Percentiles rank a stretch among this genome's conserved stretches.
Conservation (phyloP, 2,329 filamentous ascomycete species). For the Monosporascus sp. region DNA sequence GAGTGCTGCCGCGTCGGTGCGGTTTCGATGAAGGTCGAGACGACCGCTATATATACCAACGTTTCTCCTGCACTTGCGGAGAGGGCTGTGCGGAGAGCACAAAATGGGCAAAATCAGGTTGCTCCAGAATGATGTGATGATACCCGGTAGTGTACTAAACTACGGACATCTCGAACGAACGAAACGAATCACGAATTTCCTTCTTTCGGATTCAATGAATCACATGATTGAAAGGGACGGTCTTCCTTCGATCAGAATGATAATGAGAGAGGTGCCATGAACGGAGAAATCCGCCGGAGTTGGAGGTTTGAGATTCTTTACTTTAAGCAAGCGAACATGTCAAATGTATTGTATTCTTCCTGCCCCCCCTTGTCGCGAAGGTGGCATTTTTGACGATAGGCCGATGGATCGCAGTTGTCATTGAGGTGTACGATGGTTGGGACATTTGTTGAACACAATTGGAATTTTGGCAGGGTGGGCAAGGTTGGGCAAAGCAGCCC, state of each 20-base stretch:
- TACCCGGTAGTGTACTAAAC: slow-evolving; percentile 10
- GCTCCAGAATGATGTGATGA: not conserved
- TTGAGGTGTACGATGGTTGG: slow-evolving; percentile 6
- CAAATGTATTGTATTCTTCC: slow-evolving; percentile 12
- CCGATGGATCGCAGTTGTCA: slow-evolving; percentile 6
- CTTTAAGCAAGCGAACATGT: not conserved
- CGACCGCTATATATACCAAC: slow-evolving; percentile 13
- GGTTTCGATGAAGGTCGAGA: slow-evolving; percentile 32
- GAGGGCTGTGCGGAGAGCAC: not conserved
- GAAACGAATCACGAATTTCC: slow-evolving; percentile 21
- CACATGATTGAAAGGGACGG: slow-evolving; percentile 7
- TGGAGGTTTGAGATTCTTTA: not conserved
- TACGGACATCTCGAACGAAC: slow-evolving; percentile 12
- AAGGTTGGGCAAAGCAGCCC: not conserved
- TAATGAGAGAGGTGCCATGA: not conserved
- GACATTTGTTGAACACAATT: not conserved
- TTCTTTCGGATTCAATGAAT: slow-evolving; percentile 6
- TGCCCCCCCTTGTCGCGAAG: slow-evolving; percentile 4
- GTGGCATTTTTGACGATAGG: slow-evolving; percentile 9
- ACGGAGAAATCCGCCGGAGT: not conserved
- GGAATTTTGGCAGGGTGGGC: not conserved
- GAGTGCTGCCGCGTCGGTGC: slow-evolving; percentile 35
- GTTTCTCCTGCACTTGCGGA: slow-evolving; percentile 11
- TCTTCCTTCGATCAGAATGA: slow-evolving; percentile 1
- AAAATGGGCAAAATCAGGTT: not conserved